Percentiles rank a stretch among this genome's conserved stretches.
These are phyloP conservation scores for Sclerotiophoma versabilis DNA, from an alignment of 2,329 filamentous ascomycete genomes.

Conservation along the genomic window DNA sequence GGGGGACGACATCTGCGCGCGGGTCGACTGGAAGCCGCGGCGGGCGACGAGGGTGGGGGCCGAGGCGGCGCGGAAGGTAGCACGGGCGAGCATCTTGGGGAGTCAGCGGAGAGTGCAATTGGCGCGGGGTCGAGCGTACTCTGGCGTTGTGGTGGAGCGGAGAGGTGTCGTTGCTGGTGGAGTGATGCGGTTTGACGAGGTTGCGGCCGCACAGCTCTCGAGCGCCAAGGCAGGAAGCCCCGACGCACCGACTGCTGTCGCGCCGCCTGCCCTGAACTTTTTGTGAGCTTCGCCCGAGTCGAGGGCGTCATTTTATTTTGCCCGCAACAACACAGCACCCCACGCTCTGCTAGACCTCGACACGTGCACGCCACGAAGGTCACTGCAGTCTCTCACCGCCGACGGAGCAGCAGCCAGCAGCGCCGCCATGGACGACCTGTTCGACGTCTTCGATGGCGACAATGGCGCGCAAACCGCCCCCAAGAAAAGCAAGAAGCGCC, in stretches of 20 bases:
- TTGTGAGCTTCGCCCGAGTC: constrained; percentile 7
- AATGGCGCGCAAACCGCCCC: constrained; percentile 30
- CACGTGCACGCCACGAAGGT: constrained; percentile 4
- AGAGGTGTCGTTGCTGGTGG: constrained; percentile 32
- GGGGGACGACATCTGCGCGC: constrained; percentile 82
- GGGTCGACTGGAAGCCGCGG: constrained; percentile 93
- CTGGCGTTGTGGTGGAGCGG: constrained; percentile 38
- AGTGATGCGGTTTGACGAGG: constrained; percentile 20
- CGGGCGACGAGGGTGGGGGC: constrained; percentile 74
- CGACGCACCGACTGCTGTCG: constrained; percentile 10
- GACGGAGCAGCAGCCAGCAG: not conserved
- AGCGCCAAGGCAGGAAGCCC: constrained; percentile 10
- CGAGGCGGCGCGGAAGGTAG: constrained; percentile 67
- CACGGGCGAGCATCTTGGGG: constrained; percentile 77
- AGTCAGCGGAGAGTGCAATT: constrained; percentile 47
- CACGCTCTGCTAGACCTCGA: constrained; percentile 1
- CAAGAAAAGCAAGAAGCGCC: constrained; percentile 79
- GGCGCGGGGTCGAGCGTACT: constrained; percentile 34
- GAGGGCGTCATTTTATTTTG: not conserved
- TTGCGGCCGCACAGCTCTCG: constrained; percentile 13
- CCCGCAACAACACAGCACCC: constrained; percentile 4
- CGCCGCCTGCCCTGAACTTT: constrained; percentile 10
- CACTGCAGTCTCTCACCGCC: not conserved
- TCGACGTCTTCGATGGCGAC: constrained; percentile 54
- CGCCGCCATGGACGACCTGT: constrained; percentile 51